Conservation (phyloP, 2,329 filamentous ascomycete genomes). For the Alternaria metachromatica region DNA sequence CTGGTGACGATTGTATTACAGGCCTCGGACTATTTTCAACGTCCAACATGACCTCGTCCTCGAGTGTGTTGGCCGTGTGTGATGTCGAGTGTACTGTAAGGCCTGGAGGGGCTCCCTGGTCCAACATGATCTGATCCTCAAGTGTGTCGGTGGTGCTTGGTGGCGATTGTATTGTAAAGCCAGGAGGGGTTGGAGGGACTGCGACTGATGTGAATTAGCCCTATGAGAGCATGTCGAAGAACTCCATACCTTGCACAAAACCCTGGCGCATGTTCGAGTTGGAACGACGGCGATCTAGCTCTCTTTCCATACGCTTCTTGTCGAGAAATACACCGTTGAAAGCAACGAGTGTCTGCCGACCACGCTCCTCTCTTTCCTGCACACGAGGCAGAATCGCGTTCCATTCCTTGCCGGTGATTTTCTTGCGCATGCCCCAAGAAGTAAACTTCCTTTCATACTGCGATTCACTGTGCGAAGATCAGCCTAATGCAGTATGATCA, state of each 20-base stretch:
- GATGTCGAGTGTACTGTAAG: too few relatives aligned
- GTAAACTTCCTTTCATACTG: background rate
- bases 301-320: background rate
- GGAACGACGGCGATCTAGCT: background rate
- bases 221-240: too few relatives aligned
- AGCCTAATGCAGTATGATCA: background rate
- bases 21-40: too few relatives aligned
- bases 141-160: too few relatives aligned
- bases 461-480: background rate
- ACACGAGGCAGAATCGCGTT: background rate
- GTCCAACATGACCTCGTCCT: too few relatives aligned
- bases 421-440: background rate
- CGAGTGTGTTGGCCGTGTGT: too few relatives aligned
- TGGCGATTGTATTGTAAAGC: too few relatives aligned
- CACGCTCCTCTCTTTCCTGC: background rate
- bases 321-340: background rate
- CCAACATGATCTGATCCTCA: too few relatives aligned
- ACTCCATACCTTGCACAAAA: background rate
- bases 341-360: background rate
- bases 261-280: background rate
- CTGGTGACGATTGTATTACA: too few relatives aligned
- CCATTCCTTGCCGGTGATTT: background rate
- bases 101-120: too few relatives aligned
- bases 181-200: too few relatives aligned
- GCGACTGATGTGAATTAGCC: too few relatives aligned